Evolutionary conservation across 2,329 filamentous ascomycete species (phyloP), one percentile per base, ranked within the genome.

Genomic region (Fusarium irregulare): DNA sequence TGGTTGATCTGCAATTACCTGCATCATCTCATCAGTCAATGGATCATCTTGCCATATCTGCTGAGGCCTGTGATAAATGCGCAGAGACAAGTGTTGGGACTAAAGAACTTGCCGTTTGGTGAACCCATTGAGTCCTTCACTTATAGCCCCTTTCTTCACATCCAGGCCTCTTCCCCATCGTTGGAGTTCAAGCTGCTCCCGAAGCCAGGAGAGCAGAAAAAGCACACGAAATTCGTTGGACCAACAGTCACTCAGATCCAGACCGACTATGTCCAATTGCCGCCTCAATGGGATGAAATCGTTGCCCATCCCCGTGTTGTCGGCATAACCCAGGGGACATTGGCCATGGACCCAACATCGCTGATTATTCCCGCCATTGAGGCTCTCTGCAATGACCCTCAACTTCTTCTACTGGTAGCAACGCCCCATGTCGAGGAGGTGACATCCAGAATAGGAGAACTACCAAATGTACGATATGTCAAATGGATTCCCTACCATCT

Each of bases 81-180:
- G 3, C 76, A 81, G 37, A 71, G 80, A 25, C 71, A 64, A 11
- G 44, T 16, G 1, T 67, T 82, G 10, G 77, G 77, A 0, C 63
- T 82, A 16, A 20, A 37, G 0, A 59, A 66, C 4, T 70, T 81
- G 6, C 64, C 73, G 3, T 76, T 71, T n/a, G 76, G 76, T 6
- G 74, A 80, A 23, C 64, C 77, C 2, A 60, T 71, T 20, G 79
- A 81, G 54, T 66, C 70, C 20, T 81, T 77, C 60, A 75, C 65
- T 8, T 81, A 81, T 63, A 81, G 79, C 59, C 76, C 78, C 11
- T 76, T 77, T 59, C 70, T 82, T 57, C 80, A 82, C 61, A 79
- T 82, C 20, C 79, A 80, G 32, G 79, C 80, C 0, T 81, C 79
- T 1, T 80, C 77, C 14, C 69, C 77, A 0, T 72, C 60, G 0